Conservation (phyloP, 768 basidiomycete species). For the Mycena chlorophos region DNA sequence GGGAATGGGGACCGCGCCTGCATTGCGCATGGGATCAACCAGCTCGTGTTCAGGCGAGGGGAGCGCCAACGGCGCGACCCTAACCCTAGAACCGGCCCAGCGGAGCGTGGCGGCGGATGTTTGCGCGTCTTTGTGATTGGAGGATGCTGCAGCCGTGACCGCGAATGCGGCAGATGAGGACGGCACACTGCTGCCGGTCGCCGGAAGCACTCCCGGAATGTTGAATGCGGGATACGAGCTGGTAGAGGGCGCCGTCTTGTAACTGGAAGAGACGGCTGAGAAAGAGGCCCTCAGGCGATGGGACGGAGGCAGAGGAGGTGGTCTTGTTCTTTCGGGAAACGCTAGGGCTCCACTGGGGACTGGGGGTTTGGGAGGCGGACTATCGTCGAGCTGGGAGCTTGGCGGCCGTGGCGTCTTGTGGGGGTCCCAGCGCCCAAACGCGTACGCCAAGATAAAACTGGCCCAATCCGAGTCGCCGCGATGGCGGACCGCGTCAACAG, state of each 20-base stretch:
- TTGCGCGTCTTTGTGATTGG: constrained; percentile 52
- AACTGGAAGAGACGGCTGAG: constrained; percentile 21
- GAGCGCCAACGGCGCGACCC: constrained; percentile 82
- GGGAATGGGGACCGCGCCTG: constrained; percentile 60
- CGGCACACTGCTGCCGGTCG: constrained; percentile 12
- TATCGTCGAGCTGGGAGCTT: constrained; percentile 18
- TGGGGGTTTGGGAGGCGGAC: constrained; percentile 2
- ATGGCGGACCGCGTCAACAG: background rate
- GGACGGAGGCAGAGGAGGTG: constrained; percentile 11
- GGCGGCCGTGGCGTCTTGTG: constrained; percentile 63
- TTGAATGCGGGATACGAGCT: constrained; percentile 5
- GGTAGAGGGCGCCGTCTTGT: constrained; percentile 23
- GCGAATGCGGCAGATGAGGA: constrained; percentile 14
- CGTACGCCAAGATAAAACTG: constrained; percentile 75
- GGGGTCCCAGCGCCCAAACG: constrained; percentile 78
- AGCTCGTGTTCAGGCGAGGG: constrained; percentile 92
- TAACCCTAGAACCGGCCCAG: constrained; percentile 79
- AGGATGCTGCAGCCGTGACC: constrained; percentile 18
- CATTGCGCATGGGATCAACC: constrained; percentile 83
- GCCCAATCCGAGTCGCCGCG: constrained; percentile 55
- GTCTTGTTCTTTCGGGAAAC: constrained; percentile 20
- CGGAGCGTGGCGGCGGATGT: constrained; percentile 81
- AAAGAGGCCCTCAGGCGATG: constrained; percentile 18
- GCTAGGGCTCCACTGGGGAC: constrained; percentile 29
- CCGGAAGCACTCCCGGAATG: background rate